Evolutionary conservation across 345 rosid genomes (phyloP), one percentile per base, ranked within the genome.

Genomic region (Gynandropsis gynandra): DNA sequence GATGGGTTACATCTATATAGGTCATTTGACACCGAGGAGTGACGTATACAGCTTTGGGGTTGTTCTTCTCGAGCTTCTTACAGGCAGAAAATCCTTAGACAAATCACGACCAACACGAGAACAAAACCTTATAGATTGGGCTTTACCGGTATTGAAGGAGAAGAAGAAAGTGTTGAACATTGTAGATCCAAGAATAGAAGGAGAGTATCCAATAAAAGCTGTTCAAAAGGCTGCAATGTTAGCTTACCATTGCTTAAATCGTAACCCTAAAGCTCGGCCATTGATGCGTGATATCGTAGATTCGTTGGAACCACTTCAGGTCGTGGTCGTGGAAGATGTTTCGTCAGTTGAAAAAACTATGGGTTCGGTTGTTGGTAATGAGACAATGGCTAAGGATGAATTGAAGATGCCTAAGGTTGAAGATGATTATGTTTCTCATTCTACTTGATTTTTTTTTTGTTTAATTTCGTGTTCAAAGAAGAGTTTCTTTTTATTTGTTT

Each of bases 221-320:
- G 66, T 79, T 37, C 83, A 87, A 34, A 87, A 81, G 75, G 96
- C 98, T 16, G 93, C 98, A 9, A 87, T 84, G 96, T 76, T 92
- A n/a, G 88, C 93, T 11, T 87, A 79, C 65, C 98, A 92, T 62
- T 92, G 98, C 93, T 42, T 92, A 67, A 85, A 85, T 73, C 56
- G 83, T 31, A 85, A 92, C 49, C 96, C 96, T 0, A 92, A 87
- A 73, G 98, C 96, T 9, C 66, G 98, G 68, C 98, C 98, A 58
- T 70, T 92, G n/a, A 92, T 92, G 98, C 77, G 96, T 38, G 96
- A 92, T 56, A 80, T 92, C 31, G 96, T 92, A 1, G 96, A 85
- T 61, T 80, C 98, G 12, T 65, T 85, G 78, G 98, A 92, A 74
- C 98, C 96, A 21, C 72, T 87, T 67, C 96, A 87, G 65, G 76